These are phyloP conservation scores for Eimeria acervulina DNA, from an alignment of 169 alveolate genomes.

Conservation along the genomic window DNA sequence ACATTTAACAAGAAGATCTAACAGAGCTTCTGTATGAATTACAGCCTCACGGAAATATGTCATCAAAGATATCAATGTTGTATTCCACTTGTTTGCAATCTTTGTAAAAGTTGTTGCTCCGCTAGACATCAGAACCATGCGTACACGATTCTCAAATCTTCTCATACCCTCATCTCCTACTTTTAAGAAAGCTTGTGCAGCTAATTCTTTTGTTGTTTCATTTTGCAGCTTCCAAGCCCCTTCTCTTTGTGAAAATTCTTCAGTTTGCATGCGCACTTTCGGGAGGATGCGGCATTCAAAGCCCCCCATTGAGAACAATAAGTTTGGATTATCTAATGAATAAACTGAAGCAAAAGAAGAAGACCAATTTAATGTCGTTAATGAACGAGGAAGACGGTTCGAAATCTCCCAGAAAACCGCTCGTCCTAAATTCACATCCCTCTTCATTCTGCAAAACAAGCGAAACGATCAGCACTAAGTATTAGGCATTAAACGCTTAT, in stretches of 20 bases:
- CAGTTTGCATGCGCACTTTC: slow-evolving; percentile 74
- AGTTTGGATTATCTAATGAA: slow-evolving; percentile 99
- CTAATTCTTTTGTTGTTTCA: slow-evolving; percentile 98
- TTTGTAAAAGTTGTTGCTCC: slow-evolving; percentile 99
- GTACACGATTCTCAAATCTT: slow-evolving; percentile 97
- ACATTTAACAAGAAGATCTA: slow-evolving; percentile 98
- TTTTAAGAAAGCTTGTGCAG: slow-evolving; percentile 98
- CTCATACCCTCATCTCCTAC: slow-evolving; percentile 99
- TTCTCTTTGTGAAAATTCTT: slow-evolving; percentile 83
- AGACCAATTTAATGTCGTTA: slow-evolving; percentile 98
- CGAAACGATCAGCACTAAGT: not conserved
- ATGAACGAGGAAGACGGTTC: slow-evolving; percentile 99
- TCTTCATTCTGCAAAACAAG: slow-evolving; percentile 86
- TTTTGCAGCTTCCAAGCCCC: slow-evolving; percentile 95
- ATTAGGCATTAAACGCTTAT: not conserved
- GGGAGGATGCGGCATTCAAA: slow-evolving; percentile 92
- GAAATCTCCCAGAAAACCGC: slow-evolving; percentile 99
- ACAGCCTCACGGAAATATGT: slow-evolving; percentile 99
- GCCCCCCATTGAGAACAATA: slow-evolving; percentile 99
- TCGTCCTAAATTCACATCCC: slow-evolving; percentile 99
- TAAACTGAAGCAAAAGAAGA: slow-evolving; percentile 99
- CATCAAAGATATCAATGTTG: slow-evolving; percentile 98
- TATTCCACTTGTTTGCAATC: slow-evolving; percentile 99
- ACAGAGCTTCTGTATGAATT: slow-evolving; percentile 98
- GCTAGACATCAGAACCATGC: slow-evolving; percentile 99